Evolutionary conservation across 192 early-diverging fungal species (phyloP), one percentile per base, ranked within the genome.

Genomic region (Coemansia sp.): DNA sequence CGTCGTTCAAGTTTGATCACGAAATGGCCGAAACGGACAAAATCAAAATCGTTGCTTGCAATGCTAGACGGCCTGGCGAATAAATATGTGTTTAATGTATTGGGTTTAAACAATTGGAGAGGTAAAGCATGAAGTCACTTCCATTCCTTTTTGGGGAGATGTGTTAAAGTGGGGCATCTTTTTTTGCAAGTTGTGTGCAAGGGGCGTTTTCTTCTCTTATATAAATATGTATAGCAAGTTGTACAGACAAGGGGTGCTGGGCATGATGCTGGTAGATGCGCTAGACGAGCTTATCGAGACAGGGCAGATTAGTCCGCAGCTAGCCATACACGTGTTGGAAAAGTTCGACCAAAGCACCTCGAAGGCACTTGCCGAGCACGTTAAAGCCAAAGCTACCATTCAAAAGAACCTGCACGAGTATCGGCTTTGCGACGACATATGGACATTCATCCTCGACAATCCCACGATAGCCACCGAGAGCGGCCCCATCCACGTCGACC

Each of bases 21-120:
- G 95, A 95, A 20, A 77, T 62, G 10, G 79, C 94, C 2, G 76
- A 80, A 1, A 87, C 87, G 16, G 91, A 97, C 49, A 92, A 93
- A 68, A 86, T 97, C 69, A 97, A 97, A 64, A 86, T 99, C 57
- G 92, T 98, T 40, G 93, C 96, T 2, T 98, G 96, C 56, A 92
- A 87, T 64, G 83, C 85, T 32, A 86, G 80, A 38, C 82, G 84
- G 23, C 85, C 87, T 20, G 89, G 89, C 11, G 87, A 90, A 54
- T 64, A 60, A 59, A 12, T n/a, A n/a, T n/a, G n/a, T n/a, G n/a
- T n/a, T n/a, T n/a, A n/a, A n/a, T n/a, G n/a, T n/a, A n/a, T n/a
- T n/a, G 6, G 23, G 37, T 38, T 34, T 37, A 11, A 51, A 44
- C 11, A 44, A 44, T 11, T 1, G 6, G 7, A 34, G 10, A 34